phyloP scores from a whole-genome alignment of 176 grass and related monocot genomes.

The Saccharum officinarum region DNA sequence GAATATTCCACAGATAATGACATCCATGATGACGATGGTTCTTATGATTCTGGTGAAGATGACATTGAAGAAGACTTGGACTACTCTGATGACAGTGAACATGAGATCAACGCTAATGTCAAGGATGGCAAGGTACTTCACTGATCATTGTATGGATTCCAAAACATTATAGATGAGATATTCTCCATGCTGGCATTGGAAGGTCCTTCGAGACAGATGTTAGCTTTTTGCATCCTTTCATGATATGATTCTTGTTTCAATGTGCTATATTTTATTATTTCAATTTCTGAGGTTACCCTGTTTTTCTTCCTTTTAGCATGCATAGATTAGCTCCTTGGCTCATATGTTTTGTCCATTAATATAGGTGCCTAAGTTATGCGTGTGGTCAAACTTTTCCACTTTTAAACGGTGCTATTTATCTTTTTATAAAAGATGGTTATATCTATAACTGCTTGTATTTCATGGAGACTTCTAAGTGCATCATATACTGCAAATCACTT shows the following conservation, averaged over 20 bases:
- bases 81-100: constrained; percentile 54
- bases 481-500: constrained; percentile 18
- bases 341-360: background rate
- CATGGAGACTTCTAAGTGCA: constrained; percentile 1
- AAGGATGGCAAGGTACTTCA: constrained; percentile 62
- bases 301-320: constrained; percentile 11
- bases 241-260: background rate
- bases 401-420: background rate
- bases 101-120: constrained; percentile 38
- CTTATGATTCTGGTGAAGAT: constrained; percentile 71
- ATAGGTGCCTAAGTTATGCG: background rate
- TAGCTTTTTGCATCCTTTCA: constrained; percentile 24
- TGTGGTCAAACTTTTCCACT: background rate
- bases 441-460: background rate
- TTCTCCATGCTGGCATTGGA: background rate
- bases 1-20: constrained; percentile 84
- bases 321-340: background rate
- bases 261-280: background rate
- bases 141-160: constrained; percentile 32
- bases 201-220: background rate
- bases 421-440: background rate
- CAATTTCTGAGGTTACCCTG: background rate
- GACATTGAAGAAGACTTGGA: constrained; percentile 59
- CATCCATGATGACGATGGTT: constrained; percentile 64
- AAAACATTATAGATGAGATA: constrained; percentile 21